Conservation (phyloP, 805 yeast genomes). For the Yamadazyma philogaea region DNA sequence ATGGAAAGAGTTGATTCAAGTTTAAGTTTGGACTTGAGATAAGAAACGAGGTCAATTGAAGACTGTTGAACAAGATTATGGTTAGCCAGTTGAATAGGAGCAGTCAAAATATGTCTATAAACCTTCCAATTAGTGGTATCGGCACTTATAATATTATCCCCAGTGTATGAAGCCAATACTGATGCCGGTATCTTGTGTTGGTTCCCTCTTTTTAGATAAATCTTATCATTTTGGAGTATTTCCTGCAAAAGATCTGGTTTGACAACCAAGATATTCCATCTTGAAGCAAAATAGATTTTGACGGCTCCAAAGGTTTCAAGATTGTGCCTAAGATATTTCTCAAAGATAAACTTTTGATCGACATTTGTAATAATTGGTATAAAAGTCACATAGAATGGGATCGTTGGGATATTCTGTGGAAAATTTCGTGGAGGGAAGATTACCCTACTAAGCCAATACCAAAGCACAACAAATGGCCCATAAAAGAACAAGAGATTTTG, state of each 20-base stretch:
- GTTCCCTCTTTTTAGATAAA: conserved; percentile 58
- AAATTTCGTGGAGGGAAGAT: conserved; percentile 49
- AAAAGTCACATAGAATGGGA: conserved; percentile 59
- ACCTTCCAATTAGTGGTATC: conserved; percentile 51
- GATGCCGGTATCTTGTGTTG: conserved; percentile 56
- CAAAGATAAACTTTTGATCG: conserved; percentile 50
- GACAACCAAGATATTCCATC: conserved; percentile 57
- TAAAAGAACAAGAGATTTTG: background rate
- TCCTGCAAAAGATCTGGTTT: conserved; percentile 46
- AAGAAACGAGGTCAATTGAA: conserved; percentile 19
- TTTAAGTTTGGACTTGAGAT: background rate
- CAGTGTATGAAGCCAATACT: conserved; percentile 53
- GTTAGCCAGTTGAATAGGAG: conserved; percentile 51
- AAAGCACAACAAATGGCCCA: background rate
- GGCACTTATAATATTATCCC: conserved; percentile 59
- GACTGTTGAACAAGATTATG: conserved; percentile 37
- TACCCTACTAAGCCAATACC: conserved; percentile 9
- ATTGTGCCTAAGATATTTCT: conserved; percentile 39
- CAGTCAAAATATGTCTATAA: conserved; percentile 44
- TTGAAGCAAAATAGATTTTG: conserved; percentile 55
- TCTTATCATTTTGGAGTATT: conserved; percentile 46
- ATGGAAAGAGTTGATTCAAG: conserved; percentile 19
- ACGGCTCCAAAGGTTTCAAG: conserved; percentile 56
- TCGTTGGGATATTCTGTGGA: conserved; percentile 54
- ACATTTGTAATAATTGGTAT: conserved; percentile 40